Percentiles rank a stretch among this genome's conserved stretches.
Conservation (phyloP, 371 early-diverging fungal genomes). For the Syncephalastrum racemosum region DNA sequence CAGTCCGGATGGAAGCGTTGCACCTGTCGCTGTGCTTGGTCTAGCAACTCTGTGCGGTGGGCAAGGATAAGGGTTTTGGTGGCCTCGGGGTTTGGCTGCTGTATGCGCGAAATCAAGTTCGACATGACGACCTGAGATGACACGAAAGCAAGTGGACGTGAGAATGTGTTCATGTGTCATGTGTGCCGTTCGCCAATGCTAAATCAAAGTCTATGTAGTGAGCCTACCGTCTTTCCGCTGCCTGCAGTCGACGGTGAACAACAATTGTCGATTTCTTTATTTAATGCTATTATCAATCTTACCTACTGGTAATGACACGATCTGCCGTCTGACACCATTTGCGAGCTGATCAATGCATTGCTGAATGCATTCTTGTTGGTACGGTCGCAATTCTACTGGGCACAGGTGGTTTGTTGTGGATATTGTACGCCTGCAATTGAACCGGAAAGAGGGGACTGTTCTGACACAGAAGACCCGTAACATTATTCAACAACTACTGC, state of each 20-base stretch:
- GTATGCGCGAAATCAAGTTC: constrained; percentile 72
- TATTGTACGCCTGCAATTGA: too few species aligned
- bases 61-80: constrained; percentile 81
- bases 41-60: constrained; percentile 84
- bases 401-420: too few species aligned
- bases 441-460: too few species aligned
- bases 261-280: background rate
- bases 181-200: background rate
- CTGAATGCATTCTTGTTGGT: constrained; percentile 85
- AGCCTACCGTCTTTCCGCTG: constrained; percentile 84
- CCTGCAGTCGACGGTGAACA: constrained; percentile 43
- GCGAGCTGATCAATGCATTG: constrained; percentile 47
- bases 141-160: too few species aligned
- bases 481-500: too few species aligned
- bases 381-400: constrained; percentile 49
- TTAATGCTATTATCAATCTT: constrained; percentile 8
- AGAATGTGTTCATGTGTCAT: background rate
- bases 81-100: constrained; percentile 61
- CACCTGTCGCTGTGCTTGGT: constrained; percentile 78
- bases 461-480: too few species aligned
- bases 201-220: background rate
- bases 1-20: constrained; percentile 49
- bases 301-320: constrained; percentile 83
- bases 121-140: constrained; percentile 73
- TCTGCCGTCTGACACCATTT: constrained; percentile 65